A percentile compares a stretch with the other conserved stretches of the same genome.
phyloP scores from a whole-genome alignment of 495 filamentous ascomycete species.

The Friedmanniomyces simplex region DNA sequence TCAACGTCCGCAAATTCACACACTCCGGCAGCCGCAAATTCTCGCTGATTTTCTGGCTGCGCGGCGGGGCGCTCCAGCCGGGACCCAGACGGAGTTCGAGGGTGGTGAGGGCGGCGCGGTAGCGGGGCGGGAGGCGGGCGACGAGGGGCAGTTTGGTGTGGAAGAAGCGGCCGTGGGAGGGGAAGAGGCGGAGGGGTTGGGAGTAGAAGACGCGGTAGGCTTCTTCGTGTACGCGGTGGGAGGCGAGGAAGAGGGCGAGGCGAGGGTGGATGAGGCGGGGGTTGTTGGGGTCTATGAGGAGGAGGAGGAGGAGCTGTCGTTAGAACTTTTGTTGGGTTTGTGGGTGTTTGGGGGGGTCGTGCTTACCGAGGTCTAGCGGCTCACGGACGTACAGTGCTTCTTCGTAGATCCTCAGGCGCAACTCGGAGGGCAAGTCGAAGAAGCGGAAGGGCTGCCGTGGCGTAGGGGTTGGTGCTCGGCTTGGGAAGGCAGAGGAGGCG shows the following conservation, averaged over 20 bases:
- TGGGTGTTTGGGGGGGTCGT: neutral
- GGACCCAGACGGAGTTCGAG: slow-evolving; percentile 72
- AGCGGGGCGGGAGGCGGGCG: slow-evolving; percentile 52
- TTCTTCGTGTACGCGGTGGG: slow-evolving; percentile 56
- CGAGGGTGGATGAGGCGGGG: slow-evolving; percentile 47
- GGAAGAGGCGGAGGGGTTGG: slow-evolving; percentile 70
- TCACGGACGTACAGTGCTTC: slow-evolving; percentile 44
- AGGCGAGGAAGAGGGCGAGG: slow-evolving; percentile 52
- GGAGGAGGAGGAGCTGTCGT: neutral
- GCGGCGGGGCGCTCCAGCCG: slow-evolving; percentile 66
- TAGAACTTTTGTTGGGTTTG: neutral
- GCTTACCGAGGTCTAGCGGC: slow-evolving; percentile 51
- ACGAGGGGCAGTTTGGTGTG: slow-evolving; percentile 54
- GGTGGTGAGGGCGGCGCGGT: slow-evolving; percentile 54
- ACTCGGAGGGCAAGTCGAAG: slow-evolving; percentile 65
- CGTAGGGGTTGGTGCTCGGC: slow-evolving; percentile 6
- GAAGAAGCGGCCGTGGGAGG: slow-evolving; percentile 56
- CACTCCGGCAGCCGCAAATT: slow-evolving; percentile 57
- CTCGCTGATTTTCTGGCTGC: slow-evolving; percentile 58
- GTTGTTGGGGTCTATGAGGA: slow-evolving; percentile 45
- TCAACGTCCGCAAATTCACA: slow-evolving; percentile 44
- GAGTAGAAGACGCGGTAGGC: slow-evolving; percentile 66
- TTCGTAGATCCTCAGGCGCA: slow-evolving; percentile 61
- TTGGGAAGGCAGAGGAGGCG: slow-evolving; percentile 2
- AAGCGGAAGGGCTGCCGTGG: slow-evolving; percentile 50